These are phyloP conservation scores for Alternaria panax DNA, from an alignment of 2,329 filamentous ascomycete genomes.

Conservation along the genomic window DNA sequence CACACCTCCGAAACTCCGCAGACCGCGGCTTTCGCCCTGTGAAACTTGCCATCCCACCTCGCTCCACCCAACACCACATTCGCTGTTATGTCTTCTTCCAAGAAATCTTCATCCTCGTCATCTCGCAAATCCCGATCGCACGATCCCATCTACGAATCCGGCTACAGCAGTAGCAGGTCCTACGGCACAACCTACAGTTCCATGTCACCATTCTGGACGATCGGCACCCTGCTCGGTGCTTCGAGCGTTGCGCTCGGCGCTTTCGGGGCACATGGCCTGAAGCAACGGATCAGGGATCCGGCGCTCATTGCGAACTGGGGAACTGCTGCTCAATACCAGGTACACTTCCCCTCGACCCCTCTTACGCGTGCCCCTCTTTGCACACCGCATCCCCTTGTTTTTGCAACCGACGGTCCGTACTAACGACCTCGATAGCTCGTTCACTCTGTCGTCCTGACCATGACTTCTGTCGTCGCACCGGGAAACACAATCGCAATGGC, in stretches of 20 bases:
- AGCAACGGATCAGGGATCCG: constrained; percentile 67
- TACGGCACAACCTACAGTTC: constrained; percentile 13
- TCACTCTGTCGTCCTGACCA: constrained; percentile 67
- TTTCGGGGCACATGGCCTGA: constrained; percentile 73
- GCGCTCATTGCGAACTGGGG: constrained; percentile 65
- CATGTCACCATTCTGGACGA: constrained; percentile 63
- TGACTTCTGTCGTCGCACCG: constrained; percentile 61
- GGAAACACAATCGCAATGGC: constrained; percentile 64
- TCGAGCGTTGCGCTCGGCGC: constrained; percentile 68
- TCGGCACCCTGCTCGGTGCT: constrained; percentile 69
- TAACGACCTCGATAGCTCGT: constrained; percentile 63
- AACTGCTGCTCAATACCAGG: constrained; percentile 74
- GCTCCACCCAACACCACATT: constrained; percentile 4
- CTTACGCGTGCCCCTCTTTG: background rate
- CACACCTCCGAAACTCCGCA: constrained; percentile 30
- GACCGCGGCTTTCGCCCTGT: constrained; percentile 15
- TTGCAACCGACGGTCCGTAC: background rate
- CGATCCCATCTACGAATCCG: constrained; percentile 1
- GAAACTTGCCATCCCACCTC: constrained; percentile 12
- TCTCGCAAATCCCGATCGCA: constrained; percentile 14
- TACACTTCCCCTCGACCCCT: constrained; percentile 33
- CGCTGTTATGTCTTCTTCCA: constrained; percentile 16
- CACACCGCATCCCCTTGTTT: background rate
- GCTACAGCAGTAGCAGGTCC: background rate
- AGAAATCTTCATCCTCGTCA: constrained; percentile 18